Evolutionary conservation across 108 stramenopile species (phyloP), one percentile per base, ranked within the genome.

Genomic region (Mayamaea pseudoterrestris): DNA sequence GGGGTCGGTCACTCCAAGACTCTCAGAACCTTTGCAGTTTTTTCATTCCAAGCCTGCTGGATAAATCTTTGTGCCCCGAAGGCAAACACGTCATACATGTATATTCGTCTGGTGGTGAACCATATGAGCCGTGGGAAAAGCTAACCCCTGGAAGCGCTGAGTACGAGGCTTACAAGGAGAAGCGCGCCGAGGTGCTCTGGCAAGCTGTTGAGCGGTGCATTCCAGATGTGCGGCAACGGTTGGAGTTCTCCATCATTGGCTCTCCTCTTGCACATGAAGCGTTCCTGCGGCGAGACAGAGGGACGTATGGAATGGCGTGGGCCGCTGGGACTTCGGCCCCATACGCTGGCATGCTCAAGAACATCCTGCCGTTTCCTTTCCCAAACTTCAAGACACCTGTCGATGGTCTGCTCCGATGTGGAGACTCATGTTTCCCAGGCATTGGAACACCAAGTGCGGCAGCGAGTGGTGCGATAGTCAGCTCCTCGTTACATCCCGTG

Each of bases 61-160:
- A 95, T 66, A 78, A 83, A 46, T 58, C 78, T 32, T 65, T 95
- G 11, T 93, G 92, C 42, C 94, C 94, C 30, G 69, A 73, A 41
- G 94, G 94, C 25, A 91, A 95, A 55, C 94, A 95, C 57, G 90
- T 92, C 36, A 87, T 95, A 30, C 94, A 95, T 54, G 91, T 91
- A 16, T 93, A 93, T 53, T 83, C 90, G 23, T 86, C 87, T 22
- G 94, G 90, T 13, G 90, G 92, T 41, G 92, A 93, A 50, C 92
- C 94, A 11, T 95, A 74, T 54, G 73, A 68, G 4, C 27, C 66
- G 16, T 74, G 41, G 39, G 63, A 68, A 13, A 69, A 68, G 73
- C 66, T 74, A 27, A 47, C 39, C 22, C 64, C 64, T 17, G 55
- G 73, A 3, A 68, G 68, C 11, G 24, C 45, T 0, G 68, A 69